Percentiles rank a stretch among this genome's conserved stretches.
Evolutionary conservation across 2,329 filamentous ascomycete species (phyloP).

Genomic region (Aspergillus sp.): DNA sequence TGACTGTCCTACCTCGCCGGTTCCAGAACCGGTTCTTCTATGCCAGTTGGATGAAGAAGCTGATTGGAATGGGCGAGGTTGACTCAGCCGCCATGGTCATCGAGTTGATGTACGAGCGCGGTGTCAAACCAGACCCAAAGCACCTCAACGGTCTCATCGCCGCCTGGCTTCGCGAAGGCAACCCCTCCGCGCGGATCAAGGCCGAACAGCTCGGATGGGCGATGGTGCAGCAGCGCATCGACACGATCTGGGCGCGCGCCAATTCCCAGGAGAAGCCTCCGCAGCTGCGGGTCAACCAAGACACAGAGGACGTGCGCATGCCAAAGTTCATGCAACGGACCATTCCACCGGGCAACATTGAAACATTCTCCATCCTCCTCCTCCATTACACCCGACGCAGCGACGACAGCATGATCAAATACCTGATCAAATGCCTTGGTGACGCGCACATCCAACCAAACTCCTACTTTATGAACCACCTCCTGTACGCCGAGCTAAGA

Average conservation of each 20-base stretch:
- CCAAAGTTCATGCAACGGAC: constrained; percentile 41
- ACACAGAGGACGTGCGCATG: constrained; percentile 22
- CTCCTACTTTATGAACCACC: constrained; percentile 75
- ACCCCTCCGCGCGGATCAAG: constrained; percentile 52
- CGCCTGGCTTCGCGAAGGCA: constrained; percentile 68
- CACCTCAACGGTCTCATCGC: constrained; percentile 81
- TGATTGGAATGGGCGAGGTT: constrained; percentile 69
- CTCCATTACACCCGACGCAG: constrained; percentile 66
- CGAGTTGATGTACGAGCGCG: constrained; percentile 69
- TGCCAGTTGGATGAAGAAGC: constrained; percentile 81
- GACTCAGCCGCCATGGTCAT: constrained; percentile 71
- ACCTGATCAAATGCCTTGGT: constrained; percentile 61
- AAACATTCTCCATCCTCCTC: constrained; percentile 74
- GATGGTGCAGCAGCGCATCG: constrained; percentile 69
- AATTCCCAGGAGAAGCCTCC: constrained; percentile 20
- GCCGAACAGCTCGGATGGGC: constrained; percentile 70
- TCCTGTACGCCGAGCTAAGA: constrained; percentile 65
- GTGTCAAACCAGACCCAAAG: constrained; percentile 66
- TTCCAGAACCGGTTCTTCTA: constrained; percentile 76
- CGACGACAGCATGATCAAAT: constrained; percentile 56
- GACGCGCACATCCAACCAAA: constrained; percentile 65
- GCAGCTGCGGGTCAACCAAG: constrained; percentile 26
- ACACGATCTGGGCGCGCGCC: constrained; percentile 53
- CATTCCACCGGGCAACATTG: constrained; percentile 63
- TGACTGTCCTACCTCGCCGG: constrained; percentile 52